Conservation (phyloP, 2,329 filamentous ascomycete species). For the Colletotrichum echinochloae region DNA sequence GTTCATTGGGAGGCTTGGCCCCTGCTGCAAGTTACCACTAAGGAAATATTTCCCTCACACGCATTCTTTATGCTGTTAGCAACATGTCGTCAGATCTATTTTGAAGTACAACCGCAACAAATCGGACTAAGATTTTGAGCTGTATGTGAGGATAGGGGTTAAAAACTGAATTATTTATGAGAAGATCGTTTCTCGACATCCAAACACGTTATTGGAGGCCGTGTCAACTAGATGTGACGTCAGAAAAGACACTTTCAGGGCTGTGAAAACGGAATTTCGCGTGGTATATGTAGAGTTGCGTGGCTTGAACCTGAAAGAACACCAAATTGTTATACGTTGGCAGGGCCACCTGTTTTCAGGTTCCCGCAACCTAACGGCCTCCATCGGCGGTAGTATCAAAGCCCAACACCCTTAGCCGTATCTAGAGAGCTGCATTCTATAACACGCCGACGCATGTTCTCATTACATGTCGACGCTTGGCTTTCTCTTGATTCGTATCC, state of each 20-base stretch:
- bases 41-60: too few relatives aligned
- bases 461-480: not conserved
- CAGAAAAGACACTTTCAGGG: not conserved
- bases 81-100: not conserved
- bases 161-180: too few relatives aligned
- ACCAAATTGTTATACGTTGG: too few relatives aligned
- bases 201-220: too few relatives aligned
- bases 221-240: not conserved
- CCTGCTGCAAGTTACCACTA: too few relatives aligned
- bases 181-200: too few relatives aligned
- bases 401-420: not conserved
- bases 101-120: not conserved
- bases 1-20: not conserved
- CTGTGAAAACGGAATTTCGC: too few relatives aligned
- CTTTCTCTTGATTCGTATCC: conserved; percentile 31
- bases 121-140: too few relatives aligned
- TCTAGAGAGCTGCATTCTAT: too few relatives aligned
- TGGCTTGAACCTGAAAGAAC: not conserved
- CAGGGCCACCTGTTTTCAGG: not conserved
- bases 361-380: not conserved
- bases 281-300: not conserved
- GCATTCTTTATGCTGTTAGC: not conserved
- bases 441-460: too few relatives aligned
- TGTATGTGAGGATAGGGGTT: not conserved
- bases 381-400: not conserved